A percentile compares a stretch with the other conserved stretches of the same genome.
Evolutionary conservation across 352 stramenopile species (phyloP).

Genomic region (Pythium guiyangense): DNA sequence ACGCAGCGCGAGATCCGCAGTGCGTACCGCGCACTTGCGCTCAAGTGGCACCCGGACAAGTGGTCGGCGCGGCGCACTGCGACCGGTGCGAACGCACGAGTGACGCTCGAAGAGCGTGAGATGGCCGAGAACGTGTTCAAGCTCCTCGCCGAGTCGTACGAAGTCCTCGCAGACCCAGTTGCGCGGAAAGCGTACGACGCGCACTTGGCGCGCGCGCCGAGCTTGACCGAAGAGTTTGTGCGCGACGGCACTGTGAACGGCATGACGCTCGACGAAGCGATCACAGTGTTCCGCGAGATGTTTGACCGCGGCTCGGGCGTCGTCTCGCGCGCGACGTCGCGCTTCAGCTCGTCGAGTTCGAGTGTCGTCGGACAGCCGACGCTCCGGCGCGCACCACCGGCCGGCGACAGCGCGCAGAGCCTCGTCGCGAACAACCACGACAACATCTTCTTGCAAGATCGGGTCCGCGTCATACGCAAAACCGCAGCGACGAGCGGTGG

Average conservation of each 20-base stretch:
- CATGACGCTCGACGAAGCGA: slow-evolving; percentile 83
- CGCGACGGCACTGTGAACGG: slow-evolving; percentile 71
- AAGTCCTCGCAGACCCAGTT: slow-evolving; percentile 65
- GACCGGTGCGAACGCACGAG: slow-evolving; percentile 1
- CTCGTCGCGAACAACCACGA: slow-evolving; percentile 79
- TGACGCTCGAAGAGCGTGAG: slow-evolving; percentile 51
- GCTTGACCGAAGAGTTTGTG: slow-evolving; percentile 71
- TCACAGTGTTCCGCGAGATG: slow-evolving; percentile 72
- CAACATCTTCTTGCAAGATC: slow-evolving; percentile 72
- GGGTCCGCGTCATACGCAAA: slow-evolving; percentile 61
- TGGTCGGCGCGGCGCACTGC: slow-evolving; percentile 33
- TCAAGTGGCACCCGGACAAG: slow-evolving; percentile 87
- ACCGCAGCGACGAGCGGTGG: slow-evolving; percentile 15
- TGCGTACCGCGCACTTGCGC: slow-evolving; percentile 66
- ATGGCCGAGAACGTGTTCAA: slow-evolving; percentile 82
- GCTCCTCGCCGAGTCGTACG: slow-evolving; percentile 78
- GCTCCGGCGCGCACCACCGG: slow-evolving; percentile 20
- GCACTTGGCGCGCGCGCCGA: slow-evolving; percentile 41
- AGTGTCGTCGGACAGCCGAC: slow-evolving; percentile 59
- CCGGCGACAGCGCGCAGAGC: slow-evolving; percentile 15
- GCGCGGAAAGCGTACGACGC: slow-evolving; percentile 61
- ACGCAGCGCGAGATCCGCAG: slow-evolving; percentile 59
- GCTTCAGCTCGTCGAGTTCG: slow-evolving; percentile 66
- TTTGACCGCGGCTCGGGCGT: slow-evolving; percentile 56
- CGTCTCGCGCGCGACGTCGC: slow-evolving; percentile 53